Evolutionary conservation across 2,329 filamentous ascomycete species (phyloP), one percentile per base, ranked within the genome.

Genomic region (Epichloe sylvatica): DNA sequence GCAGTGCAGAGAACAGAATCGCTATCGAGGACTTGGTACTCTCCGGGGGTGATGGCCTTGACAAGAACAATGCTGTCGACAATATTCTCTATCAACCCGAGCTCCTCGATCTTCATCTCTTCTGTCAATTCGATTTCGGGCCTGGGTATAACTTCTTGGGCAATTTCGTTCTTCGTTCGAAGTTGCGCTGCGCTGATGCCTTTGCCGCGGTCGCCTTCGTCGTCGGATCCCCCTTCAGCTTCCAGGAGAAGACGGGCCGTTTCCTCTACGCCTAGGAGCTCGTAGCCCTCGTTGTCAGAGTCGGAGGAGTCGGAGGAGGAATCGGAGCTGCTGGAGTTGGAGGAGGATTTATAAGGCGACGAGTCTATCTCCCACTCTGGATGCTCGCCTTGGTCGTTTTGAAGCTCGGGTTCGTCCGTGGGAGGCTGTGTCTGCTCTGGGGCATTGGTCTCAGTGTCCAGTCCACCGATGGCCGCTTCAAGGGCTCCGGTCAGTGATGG

Each of bases 341-440:
- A 75, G 0, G 78, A 86, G 5, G 83, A 86, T 59, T 82, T 79
- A 60, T 84, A 84, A 0, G 84, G 84, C 0, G 83, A 86, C 1
- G 84, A 89, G 59, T 91, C 86, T 7, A 75, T 70, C 61, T 94
- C 87, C 86, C 88, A 97, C 64, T 96, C 90, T 3, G 84, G 82
- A 42, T 84, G 72, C 11, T 67, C 70, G 49, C 58, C 57, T 45
- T 64, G 55, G 12, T 64, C 65, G 36, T 60, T 59, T 44, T 64
- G 63, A n/a, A 65, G 60, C 2, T 57, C 53, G 15, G 45, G 54
- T 13, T 54, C 34, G 34, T 37, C 50, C 3, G 44, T 44, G 15
- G 37, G 53, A 35, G 34, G 49, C 48, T 45, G 49, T 3, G 44
- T 44, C 35, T 50, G 56, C 4, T 51, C 51, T 38, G 47, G 35